These are phyloP conservation scores for Trametes punicea DNA, from an alignment of 768 basidiomycete genomes.

Conservation along the genomic window DNA sequence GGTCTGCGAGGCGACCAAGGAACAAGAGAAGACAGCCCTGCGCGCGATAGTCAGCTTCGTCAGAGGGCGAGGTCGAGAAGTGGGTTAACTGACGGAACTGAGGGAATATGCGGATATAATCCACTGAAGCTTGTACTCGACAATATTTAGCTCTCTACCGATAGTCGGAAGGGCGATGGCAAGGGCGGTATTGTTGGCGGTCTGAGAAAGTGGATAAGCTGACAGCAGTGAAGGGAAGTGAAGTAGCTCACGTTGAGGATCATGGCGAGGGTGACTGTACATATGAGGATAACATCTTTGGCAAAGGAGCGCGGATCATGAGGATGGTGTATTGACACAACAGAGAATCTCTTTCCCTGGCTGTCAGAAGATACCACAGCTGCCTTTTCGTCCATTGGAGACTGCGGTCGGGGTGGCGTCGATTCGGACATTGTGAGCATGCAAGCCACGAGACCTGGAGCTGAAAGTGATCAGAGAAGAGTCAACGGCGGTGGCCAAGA, in stretches of 20 bases:
- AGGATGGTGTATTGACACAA: not conserved
- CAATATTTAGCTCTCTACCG: conserved; percentile 41
- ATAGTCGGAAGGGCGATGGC: conserved; percentile 31
- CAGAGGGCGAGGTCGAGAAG: not conserved
- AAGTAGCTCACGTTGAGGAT: conserved; percentile 28
- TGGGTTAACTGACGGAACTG: conserved; percentile 49
- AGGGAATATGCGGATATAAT: conserved; percentile 63
- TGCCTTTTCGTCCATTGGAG: not conserved
- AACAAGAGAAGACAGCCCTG: conserved; percentile 78
- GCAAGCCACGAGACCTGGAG: no score
- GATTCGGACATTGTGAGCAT: no score
- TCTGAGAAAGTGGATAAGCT: conserved; percentile 13
- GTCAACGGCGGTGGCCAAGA: no score
- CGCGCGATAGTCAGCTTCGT: not conserved
- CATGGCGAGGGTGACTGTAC: conserved; percentile 31
- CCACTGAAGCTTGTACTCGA: conserved; percentile 60
- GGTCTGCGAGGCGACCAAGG: conserved; percentile 75
- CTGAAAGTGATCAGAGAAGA: no score
- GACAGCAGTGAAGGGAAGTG: not conserved
- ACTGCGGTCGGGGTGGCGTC: no score
- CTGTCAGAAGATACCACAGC: not conserved
- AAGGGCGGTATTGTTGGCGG: conserved; percentile 23
- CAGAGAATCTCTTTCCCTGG: not conserved
- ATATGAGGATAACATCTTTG: conserved; percentile 21
- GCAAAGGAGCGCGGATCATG: conserved; percentile 1